Base-by-base conservation (phyloP, 2,329 filamentous ascomycete genomes). In the Pseudogymnoascus sp. region DNA sequence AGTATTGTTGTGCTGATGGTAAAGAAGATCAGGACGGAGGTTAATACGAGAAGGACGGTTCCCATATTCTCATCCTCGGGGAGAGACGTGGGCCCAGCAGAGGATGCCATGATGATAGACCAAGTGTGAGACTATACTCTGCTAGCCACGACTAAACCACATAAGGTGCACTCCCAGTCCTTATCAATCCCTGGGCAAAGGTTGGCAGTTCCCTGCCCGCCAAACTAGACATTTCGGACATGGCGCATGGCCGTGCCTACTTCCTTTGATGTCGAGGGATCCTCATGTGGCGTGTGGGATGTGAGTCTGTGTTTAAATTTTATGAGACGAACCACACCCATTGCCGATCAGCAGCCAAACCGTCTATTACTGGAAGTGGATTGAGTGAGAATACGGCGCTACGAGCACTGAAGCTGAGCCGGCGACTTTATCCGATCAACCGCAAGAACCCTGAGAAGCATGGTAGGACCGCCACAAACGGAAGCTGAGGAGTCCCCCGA, bases 1-100 rank as follows among this genome's bases (percentile, higher is more conserved):
- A 77, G 62, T 17, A 62, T 46, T 13, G 74, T 75, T 3, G 74
- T 74, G 64, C 71, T 61, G 64, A 75, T 64, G 44, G 72, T 70
- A 26, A 77, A 68, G 29, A 67, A 64, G 17, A 75, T 69, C 53
- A 77, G 68, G n/a, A 70, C 66, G 21, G 70, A 69, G 7, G 75
- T 75, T 11, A 76, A 61, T 19, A 68, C 69, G 3, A 77, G 59
- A 7, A 77, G 65, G 1, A 69, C 63, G 21, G 73, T 72, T 1
- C 74, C 75, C 31, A 59, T 62, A 26, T 64, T 42, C 9, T 64
- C 38, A 17, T 64, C 61, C 3, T 23, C 21, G 6, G 42, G 42
- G 42, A 46, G 42, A 46, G 42, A 15, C 42, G 7, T 15, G 4
- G 42, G 6, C 13, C 42, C 42, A 26, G 13, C 42, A 46, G 42